Conservation (phyloP, 768 basidiomycete species). For the Suillus decipiens region DNA sequence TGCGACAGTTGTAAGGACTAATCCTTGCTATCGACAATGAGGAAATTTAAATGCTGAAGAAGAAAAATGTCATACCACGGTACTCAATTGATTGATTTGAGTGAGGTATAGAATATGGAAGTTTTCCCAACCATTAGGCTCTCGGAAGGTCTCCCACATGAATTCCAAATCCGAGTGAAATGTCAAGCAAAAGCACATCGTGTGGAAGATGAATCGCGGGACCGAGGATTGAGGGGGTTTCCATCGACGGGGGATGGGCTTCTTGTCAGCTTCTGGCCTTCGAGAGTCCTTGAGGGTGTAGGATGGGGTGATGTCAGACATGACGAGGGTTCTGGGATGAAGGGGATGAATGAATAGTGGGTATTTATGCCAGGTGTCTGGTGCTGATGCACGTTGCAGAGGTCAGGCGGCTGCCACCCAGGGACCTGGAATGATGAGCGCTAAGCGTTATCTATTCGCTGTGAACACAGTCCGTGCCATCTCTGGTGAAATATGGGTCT, state of each 20-base stretch:
- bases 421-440: constrained; percentile 1
- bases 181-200: neutral
- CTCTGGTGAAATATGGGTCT: neutral
- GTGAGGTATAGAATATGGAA: neutral
- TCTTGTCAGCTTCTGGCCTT: neutral
- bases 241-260: neutral
- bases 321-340: neutral
- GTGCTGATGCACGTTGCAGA: neutral
- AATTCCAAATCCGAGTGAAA: neutral
- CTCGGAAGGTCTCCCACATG: constrained; percentile 6
- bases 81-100: constrained; percentile 3
- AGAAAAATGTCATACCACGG: neutral
- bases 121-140: constrained; percentile 1
- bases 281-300: neutral
- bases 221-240: neutral
- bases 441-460: neutral
- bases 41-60: neutral
- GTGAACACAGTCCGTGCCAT: neutral
- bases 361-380: neutral
- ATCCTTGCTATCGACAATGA: constrained; percentile 1
- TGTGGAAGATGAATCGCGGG: neutral
- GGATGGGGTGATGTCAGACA: neutral
- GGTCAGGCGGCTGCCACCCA: neutral
- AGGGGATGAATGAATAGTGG: neutral
- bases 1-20: neutral